phyloP scores from a whole-genome alignment of 352 stramenopile genomes.

The Globisporangium camurandrum region DNA sequence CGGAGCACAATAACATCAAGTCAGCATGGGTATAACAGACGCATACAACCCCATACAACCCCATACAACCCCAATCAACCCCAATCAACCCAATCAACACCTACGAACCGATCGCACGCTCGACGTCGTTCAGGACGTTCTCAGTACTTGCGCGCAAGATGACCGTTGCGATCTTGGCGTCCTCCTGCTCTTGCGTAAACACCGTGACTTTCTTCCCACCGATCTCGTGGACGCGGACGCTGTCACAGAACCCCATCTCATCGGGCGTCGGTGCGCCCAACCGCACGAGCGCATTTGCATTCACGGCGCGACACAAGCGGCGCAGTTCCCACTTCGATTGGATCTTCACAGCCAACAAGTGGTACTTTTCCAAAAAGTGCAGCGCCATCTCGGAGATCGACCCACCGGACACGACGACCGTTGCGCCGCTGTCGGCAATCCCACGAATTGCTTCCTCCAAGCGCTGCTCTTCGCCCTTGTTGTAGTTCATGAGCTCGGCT shows the following conservation, averaged over 20 bases:
- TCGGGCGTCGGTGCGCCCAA: constrained; percentile 95
- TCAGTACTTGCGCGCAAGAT: constrained; percentile 92
- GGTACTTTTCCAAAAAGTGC: constrained; percentile 99
- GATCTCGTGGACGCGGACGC: constrained; percentile 93
- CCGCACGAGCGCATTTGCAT: constrained; percentile 95
- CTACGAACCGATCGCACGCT: constrained; percentile 88
- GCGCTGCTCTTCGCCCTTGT: constrained; percentile 97
- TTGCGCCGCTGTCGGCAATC: constrained; percentile 94
- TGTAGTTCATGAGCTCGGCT: constrained; percentile 99
- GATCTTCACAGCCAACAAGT: constrained; percentile 96
- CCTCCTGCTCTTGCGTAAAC: constrained; percentile 92
- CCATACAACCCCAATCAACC: neutral
- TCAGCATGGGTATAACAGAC: too few relatives aligned
- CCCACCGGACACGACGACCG: constrained; percentile 95
- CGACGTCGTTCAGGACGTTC: constrained; percentile 97
- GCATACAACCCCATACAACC: constrained; percentile 2
- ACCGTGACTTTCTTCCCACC: constrained; percentile 95
- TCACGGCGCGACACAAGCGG: constrained; percentile 94
- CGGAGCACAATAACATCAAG: too few relatives aligned
- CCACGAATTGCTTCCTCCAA: constrained; percentile 97
- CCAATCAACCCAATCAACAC: neutral
- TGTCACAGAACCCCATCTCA: constrained; percentile 96
- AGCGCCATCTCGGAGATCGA: constrained; percentile 98
- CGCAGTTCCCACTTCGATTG: constrained; percentile 98
- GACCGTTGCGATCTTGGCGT: constrained; percentile 95